phyloP scores from a whole-genome alignment of 352 stramenopile species.

The Pythium insidiosum region DNA sequence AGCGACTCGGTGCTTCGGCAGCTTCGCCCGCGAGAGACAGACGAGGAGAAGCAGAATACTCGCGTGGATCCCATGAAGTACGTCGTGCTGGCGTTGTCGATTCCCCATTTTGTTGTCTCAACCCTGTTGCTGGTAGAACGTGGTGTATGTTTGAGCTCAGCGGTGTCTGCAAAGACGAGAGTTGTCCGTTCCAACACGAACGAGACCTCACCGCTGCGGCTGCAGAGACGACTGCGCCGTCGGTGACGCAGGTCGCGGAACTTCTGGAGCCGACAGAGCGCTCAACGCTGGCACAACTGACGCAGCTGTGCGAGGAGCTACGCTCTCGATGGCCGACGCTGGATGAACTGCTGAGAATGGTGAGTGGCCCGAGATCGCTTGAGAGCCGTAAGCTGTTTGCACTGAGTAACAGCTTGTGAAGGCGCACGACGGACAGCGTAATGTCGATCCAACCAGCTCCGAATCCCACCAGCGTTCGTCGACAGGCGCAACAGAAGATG shows the following conservation, averaged over 20 bases:
- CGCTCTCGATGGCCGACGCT: constrained; percentile 4
- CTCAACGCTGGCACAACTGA: constrained; percentile 12
- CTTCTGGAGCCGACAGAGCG: not conserved
- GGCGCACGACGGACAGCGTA: no score
- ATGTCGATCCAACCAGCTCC: no score
- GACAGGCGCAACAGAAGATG: no score
- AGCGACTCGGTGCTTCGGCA: no score
- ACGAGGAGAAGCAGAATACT: not conserved
- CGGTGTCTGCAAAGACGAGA: constrained; percentile 67
- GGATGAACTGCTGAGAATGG: constrained; percentile 1
- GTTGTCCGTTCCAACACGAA: constrained; percentile 55
- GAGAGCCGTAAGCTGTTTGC: no score
- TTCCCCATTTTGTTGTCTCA: no score
- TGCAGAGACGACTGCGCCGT: not conserved
- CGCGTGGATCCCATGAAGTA: constrained; percentile 17
- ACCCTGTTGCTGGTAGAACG: no score
- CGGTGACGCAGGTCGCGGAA: not conserved
- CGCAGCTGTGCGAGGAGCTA: constrained; percentile 15
- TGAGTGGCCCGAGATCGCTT: not conserved
- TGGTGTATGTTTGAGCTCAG: constrained; percentile 70
- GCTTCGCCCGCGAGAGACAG: no score
- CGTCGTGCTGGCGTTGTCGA: no score
- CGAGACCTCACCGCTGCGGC: constrained; percentile 32
- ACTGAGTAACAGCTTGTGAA: not conserved
- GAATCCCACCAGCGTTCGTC: no score